A percentile compares a stretch with the other conserved stretches of the same genome.
phyloP scores from a whole-genome alignment of 768 basidiomycete genomes.

The Porpolomopsis calyptriformis region DNA sequence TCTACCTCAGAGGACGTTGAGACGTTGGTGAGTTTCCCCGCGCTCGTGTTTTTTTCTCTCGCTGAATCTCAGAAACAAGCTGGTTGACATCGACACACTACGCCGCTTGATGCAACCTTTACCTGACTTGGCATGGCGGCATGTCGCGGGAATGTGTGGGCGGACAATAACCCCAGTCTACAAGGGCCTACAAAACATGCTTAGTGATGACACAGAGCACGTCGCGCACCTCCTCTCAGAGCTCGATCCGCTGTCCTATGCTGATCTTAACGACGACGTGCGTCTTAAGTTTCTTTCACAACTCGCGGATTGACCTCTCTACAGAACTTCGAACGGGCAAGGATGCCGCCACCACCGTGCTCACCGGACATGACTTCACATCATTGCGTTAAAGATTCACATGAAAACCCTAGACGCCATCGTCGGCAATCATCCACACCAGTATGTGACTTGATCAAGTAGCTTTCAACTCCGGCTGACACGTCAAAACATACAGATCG shows the following conservation, averaged over 20 bases:
- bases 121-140: slow-evolving; percentile 20
- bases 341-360: neutral
- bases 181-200: slow-evolving; percentile 22
- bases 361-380: neutral
- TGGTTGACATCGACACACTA: slow-evolving; percentile 21
- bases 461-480: too few species aligned
- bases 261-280: slow-evolving; percentile 9
- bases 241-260: slow-evolving; percentile 19
- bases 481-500: slow-evolving; percentile 3
- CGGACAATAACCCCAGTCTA: slow-evolving; percentile 25
- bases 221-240: slow-evolving; percentile 34
- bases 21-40: slow-evolving; percentile 15
- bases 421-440: slow-evolving; percentile 16
- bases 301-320: neutral
- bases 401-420: slow-evolving; percentile 11
- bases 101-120: slow-evolving; percentile 14
- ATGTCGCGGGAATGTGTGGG: slow-evolving; percentile 20
- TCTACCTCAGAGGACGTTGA: slow-evolving; percentile 15
- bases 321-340: neutral
- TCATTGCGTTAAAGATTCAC: neutral
- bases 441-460: slow-evolving; percentile 8
- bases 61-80: slow-evolving; percentile 11
- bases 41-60: neutral
- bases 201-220: slow-evolving; percentile 30
- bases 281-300: neutral